These are phyloP conservation scores for Neopestalotiopsis rosae DNA, from an alignment of 2,329 filamentous ascomycete species.

Conservation along the genomic window DNA sequence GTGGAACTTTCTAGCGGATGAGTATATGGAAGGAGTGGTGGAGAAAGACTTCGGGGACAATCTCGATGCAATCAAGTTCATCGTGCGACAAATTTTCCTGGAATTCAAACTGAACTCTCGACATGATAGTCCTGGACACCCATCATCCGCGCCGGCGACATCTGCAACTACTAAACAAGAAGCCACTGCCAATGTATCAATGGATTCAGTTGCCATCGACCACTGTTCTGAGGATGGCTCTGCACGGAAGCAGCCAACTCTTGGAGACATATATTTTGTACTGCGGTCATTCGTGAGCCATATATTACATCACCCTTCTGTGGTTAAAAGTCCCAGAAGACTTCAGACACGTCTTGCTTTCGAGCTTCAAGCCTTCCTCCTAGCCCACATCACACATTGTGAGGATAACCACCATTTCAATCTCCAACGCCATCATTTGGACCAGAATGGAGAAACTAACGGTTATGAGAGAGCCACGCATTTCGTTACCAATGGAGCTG, in stretches of 20 bases:
- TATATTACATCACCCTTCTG: not conserved
- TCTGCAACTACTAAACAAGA: no score
- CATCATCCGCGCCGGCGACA: no score
- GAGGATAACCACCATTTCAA: conserved; percentile 17
- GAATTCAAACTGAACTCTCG: no score
- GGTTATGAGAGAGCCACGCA: no score
- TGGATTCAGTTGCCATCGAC: no score
- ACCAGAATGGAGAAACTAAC: no score
- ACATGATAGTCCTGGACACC: no score
- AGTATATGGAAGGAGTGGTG: conserved; percentile 23
- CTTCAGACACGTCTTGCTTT: conserved; percentile 10
- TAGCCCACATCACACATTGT: conserved; percentile 20
- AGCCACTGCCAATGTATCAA: no score
- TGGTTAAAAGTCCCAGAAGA: not conserved
- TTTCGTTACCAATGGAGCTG: no score
- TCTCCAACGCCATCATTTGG: no score
- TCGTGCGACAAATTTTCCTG: not conserved
- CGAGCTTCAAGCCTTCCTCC: conserved; percentile 20
- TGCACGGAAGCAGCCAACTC: no score
- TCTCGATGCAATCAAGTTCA: not conserved
- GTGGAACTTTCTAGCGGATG: conserved; percentile 22
- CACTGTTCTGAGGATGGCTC: no score
- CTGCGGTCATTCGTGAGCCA: not conserved
- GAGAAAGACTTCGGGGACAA: conserved; percentile 10
- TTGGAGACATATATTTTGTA: not conserved